Evolutionary conservation across 1,284 basidiomycete genomes (phyloP).

Genomic region (Marasmius sp.): DNA sequence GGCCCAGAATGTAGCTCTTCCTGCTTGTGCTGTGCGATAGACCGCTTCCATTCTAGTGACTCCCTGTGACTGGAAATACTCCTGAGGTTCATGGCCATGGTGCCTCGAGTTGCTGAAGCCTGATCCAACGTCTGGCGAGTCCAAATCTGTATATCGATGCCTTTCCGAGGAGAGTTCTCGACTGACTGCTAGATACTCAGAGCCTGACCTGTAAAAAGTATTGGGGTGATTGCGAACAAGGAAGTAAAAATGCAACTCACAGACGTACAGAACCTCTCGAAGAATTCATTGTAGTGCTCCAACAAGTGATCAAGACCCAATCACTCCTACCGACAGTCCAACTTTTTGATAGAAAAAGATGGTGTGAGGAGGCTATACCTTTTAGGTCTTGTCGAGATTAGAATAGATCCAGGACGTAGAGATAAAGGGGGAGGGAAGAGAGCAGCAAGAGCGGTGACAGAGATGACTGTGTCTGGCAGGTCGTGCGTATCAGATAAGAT

Average conservation of each 20-base stretch:
- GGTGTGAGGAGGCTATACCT: too few relatives aligned
- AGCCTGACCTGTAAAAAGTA: neutral
- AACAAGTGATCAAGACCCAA: neutral
- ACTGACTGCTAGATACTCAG: neutral
- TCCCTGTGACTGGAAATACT: conserved; percentile 14
- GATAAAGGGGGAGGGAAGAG: neutral
- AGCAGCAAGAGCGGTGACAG: neutral
- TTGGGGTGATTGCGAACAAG: neutral
- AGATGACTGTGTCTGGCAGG: neutral
- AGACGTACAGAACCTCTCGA: neutral
- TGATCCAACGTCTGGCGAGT: neutral
- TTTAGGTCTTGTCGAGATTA: too few relatives aligned
- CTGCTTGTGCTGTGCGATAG: conserved; percentile 9
- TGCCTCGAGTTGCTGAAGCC: neutral
- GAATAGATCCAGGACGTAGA: neutral
- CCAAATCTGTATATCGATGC: neutral
- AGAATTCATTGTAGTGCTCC: neutral
- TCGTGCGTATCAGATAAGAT: neutral
- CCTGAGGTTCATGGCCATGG: neutral
- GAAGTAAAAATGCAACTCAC: neutral
- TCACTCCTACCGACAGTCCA: neutral
- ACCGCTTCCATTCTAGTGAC: conserved; percentile 17
- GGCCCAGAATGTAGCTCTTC: conserved; percentile 8
- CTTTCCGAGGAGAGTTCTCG: neutral
- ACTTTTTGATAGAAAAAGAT: neutral